Evolutionary conservation across 768 basidiomycete species (phyloP).

Genomic region (Serendipita sp.): DNA sequence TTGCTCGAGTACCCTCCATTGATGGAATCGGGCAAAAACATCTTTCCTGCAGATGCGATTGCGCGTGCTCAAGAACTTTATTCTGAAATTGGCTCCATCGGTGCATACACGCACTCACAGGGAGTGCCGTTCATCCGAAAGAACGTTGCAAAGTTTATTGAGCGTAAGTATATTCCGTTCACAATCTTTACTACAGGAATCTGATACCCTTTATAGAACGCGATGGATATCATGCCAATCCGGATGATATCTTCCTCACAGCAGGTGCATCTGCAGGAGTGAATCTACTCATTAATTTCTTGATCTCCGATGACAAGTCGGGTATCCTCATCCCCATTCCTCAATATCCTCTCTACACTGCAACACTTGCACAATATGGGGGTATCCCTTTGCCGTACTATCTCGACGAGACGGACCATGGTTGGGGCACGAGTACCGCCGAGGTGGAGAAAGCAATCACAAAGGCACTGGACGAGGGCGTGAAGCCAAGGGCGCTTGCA

Average conservation of each 20-base stretch:
- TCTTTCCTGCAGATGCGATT: slow-evolving; percentile 76
- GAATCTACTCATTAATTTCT: slow-evolving; percentile 66
- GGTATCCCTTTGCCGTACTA: slow-evolving; percentile 79
- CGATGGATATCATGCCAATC: slow-evolving; percentile 73
- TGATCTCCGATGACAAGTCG: slow-evolving; percentile 48
- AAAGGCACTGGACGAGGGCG: slow-evolving; percentile 44
- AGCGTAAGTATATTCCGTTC: slow-evolving; percentile 33
- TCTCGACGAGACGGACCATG: slow-evolving; percentile 55
- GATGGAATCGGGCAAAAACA: slow-evolving; percentile 42
- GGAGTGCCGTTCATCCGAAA: slow-evolving; percentile 79
- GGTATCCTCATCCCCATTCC: slow-evolving; percentile 93
- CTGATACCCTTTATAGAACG: slow-evolving; percentile 37
- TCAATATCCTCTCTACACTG: slow-evolving; percentile 96
- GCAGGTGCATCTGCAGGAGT: slow-evolving; percentile 91
- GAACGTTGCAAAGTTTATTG: slow-evolving; percentile 79
- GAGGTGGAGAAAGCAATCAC: slow-evolving; percentile 53
- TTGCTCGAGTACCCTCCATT: slow-evolving; percentile 85
- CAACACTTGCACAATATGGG: slow-evolving; percentile 70
- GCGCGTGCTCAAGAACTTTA: slow-evolving; percentile 68
- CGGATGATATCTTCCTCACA: slow-evolving; percentile 83
- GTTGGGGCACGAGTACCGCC: slow-evolving; percentile 64
- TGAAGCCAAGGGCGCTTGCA: slow-evolving; percentile 67
- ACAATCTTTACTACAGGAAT: background rate
- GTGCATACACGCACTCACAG: slow-evolving; percentile 92
- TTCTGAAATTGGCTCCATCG: slow-evolving; percentile 76